These are phyloP conservation scores for Claviceps lovelessii DNA, from an alignment of 2,329 filamentous ascomycete species.

Conservation along the genomic window DNA sequence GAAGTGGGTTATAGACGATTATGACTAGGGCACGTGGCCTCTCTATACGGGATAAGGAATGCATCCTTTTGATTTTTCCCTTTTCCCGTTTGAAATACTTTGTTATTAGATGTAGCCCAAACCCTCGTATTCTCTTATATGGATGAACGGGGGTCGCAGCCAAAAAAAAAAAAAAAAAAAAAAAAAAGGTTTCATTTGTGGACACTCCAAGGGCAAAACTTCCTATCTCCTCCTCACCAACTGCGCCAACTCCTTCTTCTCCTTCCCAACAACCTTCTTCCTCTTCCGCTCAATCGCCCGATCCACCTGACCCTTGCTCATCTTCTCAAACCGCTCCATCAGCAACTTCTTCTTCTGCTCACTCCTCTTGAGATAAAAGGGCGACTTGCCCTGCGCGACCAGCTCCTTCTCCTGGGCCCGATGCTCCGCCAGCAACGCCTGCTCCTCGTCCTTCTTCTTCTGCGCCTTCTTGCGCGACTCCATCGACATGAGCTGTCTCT, in stretches of 20 bases:
- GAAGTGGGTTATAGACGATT: background rate
- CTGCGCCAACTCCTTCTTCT: constrained; percentile 56
- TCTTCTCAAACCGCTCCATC: constrained; percentile 61
- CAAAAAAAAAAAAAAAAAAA: background rate
- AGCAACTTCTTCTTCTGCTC: constrained; percentile 82
- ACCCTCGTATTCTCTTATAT: too few species aligned
- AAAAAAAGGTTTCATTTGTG: background rate
- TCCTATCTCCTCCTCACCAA: constrained; percentile 16
- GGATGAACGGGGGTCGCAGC: too few species aligned
- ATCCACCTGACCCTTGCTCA: constrained; percentile 77
- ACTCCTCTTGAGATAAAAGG: constrained; percentile 84
- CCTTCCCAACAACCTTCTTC: constrained; percentile 79
- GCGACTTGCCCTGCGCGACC: constrained; percentile 76
- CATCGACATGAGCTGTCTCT: constrained; percentile 62
- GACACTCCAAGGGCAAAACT: background rate
- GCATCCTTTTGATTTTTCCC: too few species aligned
- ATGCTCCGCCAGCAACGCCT: constrained; percentile 59
- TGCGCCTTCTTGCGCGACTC: constrained; percentile 62
- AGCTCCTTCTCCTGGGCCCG: constrained; percentile 70
- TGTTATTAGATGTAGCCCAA: too few species aligned
- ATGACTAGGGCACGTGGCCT: background rate
- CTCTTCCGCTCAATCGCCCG: constrained; percentile 71
- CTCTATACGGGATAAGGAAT: too few species aligned
- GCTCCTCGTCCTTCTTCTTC: constrained; percentile 53
- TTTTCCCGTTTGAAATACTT: too few species aligned